Conservation (phyloP, 2,329 filamentous ascomycete genomes). For the Plenodomus tracheiphilus region DNA sequence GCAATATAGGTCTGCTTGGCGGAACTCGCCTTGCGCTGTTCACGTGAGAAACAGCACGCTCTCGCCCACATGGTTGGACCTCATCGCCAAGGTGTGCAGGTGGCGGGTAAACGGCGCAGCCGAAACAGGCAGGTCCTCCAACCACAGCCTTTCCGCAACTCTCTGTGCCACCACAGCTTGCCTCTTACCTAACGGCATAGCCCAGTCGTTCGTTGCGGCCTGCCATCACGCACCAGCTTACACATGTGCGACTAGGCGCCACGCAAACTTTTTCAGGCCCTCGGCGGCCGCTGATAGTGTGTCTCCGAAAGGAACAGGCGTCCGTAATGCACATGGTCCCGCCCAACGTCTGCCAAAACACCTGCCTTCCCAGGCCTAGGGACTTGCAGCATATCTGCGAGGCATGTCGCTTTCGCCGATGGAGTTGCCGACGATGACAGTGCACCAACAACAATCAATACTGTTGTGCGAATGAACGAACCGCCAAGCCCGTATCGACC, state of each 20-base stretch:
- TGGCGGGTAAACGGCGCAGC: conserved; percentile 14
- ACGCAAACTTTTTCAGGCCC: background rate
- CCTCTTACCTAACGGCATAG: conserved; percentile 3
- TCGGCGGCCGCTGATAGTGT: background rate
- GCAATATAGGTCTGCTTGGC: conserved; percentile 22
- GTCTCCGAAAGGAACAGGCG: background rate
- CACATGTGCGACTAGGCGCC: background rate
- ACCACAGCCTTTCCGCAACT: conserved; percentile 4
- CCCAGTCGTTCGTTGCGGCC: background rate
- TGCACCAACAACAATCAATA: background rate
- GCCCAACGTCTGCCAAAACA: conserved; percentile 1
- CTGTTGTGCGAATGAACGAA: background rate
- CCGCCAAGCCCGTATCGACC: background rate
- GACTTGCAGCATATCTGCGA: background rate
- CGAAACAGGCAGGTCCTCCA: conserved; percentile 18
- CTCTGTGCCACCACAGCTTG: background rate
- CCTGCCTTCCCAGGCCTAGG: conserved; percentile 13
- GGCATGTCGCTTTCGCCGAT: background rate
- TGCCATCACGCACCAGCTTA: background rate
- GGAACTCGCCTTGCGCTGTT: conserved; percentile 5
- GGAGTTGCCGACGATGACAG: background rate
- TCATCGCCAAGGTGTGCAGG: conserved; percentile 2
- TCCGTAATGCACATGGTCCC: background rate
- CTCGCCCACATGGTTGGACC: conserved; percentile 17
- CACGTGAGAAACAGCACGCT: conserved; percentile 6